Conservation (phyloP, 2,329 filamentous ascomycete genomes). For the Fusarium oligoseptatum region DNA sequence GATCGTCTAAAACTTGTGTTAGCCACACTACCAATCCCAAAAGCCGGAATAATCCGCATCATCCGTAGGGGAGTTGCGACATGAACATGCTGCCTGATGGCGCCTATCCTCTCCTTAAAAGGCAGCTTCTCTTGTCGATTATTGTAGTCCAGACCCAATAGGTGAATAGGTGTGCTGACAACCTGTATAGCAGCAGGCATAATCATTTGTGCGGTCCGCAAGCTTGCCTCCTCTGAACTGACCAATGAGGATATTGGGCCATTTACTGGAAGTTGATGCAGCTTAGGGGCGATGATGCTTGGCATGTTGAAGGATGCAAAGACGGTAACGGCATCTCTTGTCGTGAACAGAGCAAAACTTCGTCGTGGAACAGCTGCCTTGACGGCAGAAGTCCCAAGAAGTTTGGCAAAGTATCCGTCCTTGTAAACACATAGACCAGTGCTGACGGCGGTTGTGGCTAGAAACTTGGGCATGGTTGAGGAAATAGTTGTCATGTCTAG, state of each 20-base stretch:
- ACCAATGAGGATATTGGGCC: background rate
- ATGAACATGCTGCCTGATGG: constrained; percentile 8
- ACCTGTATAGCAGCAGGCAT: constrained; percentile 11
- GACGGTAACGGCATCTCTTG: background rate
- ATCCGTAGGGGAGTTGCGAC: constrained; percentile 28
- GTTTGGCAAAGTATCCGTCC: constrained; percentile 26
- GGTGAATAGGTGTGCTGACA: constrained; percentile 24
- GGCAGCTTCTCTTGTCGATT: constrained; percentile 13
- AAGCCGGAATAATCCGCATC: constrained; percentile 20
- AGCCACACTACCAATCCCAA: constrained; percentile 25
- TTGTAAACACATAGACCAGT: constrained; percentile 9
- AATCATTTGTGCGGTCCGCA: background rate
- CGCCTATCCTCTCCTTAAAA: constrained; percentile 11
- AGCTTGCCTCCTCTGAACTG: background rate
- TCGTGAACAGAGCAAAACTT: background rate
- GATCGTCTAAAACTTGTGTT: constrained; percentile 25
- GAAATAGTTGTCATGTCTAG: constrained; percentile 9
- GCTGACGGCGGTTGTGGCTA: constrained; percentile 27
- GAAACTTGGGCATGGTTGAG: constrained; percentile 24
- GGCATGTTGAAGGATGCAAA: constrained; percentile 3
- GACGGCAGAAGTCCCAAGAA: background rate
- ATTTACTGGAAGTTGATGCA: background rate
- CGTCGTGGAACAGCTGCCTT: background rate
- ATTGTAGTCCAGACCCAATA: constrained; percentile 22
- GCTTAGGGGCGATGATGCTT: background rate